Conservation (phyloP, 2,329 filamentous ascomycete genomes). For the Talaromyces sp. region DNA sequence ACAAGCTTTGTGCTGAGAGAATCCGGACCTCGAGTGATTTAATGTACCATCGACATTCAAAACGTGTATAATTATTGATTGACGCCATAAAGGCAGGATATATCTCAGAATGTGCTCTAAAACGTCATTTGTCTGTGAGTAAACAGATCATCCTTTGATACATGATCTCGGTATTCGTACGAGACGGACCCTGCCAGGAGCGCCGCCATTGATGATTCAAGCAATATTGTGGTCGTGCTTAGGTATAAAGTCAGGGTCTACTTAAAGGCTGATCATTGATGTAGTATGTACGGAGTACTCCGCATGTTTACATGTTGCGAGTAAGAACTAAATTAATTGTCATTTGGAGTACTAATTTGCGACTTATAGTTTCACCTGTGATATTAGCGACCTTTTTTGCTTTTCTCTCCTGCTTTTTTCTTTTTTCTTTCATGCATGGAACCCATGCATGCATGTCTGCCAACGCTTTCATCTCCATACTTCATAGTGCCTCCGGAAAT, state of each 20-base stretch:
- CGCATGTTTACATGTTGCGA: background rate
- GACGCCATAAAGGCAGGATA: background rate
- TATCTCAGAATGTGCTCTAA: background rate
- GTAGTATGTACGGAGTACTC: background rate
- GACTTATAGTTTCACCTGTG: background rate
- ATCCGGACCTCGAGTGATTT: background rate
- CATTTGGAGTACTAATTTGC: background rate
- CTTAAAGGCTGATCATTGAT: background rate
- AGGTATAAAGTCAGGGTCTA: background rate
- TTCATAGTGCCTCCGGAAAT: slow-evolving; percentile 5
- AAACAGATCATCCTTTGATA: background rate
- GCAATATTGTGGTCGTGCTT: too few species aligned
- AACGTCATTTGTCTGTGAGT: background rate
- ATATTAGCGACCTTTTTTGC: background rate
- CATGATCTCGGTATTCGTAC: background rate
- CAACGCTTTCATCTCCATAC: background rate
- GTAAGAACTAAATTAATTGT: background rate
- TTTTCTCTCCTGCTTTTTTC: background rate
- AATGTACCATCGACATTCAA: background rate
- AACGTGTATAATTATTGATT: background rate
- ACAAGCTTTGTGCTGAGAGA: background rate
- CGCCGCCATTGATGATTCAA: background rate
- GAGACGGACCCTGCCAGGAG: background rate
- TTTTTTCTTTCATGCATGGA: slow-evolving; percentile 2
- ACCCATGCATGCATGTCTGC: background rate